Conservation (phyloP, 2,329 filamentous ascomycete species). For the Paracorniculantispora psalliotae region DNA sequence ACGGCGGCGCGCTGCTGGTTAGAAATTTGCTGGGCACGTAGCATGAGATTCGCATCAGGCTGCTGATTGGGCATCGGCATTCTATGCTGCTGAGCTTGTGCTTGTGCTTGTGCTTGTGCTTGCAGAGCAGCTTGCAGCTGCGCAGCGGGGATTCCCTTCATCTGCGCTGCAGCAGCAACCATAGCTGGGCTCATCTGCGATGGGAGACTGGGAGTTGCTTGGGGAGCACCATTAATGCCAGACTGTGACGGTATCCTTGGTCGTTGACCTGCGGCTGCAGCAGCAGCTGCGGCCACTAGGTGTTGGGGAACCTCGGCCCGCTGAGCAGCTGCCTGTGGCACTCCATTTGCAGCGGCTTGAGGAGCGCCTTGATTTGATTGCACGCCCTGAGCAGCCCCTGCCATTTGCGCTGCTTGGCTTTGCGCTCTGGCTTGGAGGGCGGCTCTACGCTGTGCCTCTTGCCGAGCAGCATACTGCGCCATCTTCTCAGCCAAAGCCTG, state of each 20-base stretch:
- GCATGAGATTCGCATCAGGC: slow-evolving; percentile 50
- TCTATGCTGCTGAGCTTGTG: slow-evolving; percentile 52
- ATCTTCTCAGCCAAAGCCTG: slow-evolving; percentile 59
- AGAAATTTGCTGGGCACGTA: slow-evolving; percentile 62
- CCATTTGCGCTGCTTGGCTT: slow-evolving; percentile 40
- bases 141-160: slow-evolving; percentile 63
- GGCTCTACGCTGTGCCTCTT: slow-evolving; percentile 52
- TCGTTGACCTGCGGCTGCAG: slow-evolving; percentile 42
- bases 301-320: slow-evolving; percentile 42
- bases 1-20: slow-evolving; percentile 56
- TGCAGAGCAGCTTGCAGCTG: slow-evolving; percentile 59
- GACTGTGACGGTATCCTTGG: slow-evolving; percentile 49
- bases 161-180: slow-evolving; percentile 47
- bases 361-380: neutral
- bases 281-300: slow-evolving; percentile 37
- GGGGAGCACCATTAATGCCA: neutral
- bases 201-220: slow-evolving; percentile 31
- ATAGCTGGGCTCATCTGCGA: slow-evolving; percentile 45
- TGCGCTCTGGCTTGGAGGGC: slow-evolving; percentile 44
- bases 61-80: slow-evolving; percentile 47
- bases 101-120: slow-evolving; percentile 24
- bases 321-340: slow-evolving; percentile 25
- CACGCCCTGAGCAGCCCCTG: slow-evolving; percentile 9
- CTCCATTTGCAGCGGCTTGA: slow-evolving; percentile 24
- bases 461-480: slow-evolving; percentile 51